Percentiles rank a stretch among this genome's conserved stretches.
These are phyloP conservation scores for Neurospora sp. DNA, from an alignment of 495 filamentous ascomycete species.

Conservation along the genomic window DNA sequence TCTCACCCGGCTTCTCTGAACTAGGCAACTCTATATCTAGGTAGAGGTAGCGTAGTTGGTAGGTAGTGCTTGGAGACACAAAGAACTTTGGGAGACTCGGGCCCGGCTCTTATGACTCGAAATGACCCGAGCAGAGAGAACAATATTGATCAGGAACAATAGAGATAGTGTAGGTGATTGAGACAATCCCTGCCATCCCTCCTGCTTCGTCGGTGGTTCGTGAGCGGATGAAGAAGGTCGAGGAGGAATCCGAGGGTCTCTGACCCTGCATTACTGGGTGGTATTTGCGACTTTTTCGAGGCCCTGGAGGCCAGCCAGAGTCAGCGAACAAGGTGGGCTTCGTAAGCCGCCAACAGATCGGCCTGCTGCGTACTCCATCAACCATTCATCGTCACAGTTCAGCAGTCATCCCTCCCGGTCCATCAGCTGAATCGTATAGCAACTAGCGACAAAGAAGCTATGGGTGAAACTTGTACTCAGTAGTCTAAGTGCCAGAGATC, in stretches of 20 bases:
- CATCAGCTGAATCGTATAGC: background rate
- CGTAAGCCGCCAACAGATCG: background rate
- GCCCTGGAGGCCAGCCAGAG: background rate
- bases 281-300: background rate
- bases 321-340: background rate
- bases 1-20: background rate
- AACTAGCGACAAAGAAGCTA: background rate
- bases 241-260: too few relatives aligned
- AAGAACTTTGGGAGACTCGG: background rate
- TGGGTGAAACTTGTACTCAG: background rate
- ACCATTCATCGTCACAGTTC: background rate
- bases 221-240: too few relatives aligned
- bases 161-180: background rate
- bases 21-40: background rate
- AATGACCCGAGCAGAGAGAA: background rate
- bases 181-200: too few relatives aligned
- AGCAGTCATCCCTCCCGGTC: background rate
- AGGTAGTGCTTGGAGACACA: background rate
- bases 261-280: background rate
- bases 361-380: background rate
- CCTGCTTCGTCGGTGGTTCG: too few relatives aligned
- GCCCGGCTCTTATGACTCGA: background rate
- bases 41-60: background rate
- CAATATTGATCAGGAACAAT: background rate
- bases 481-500: background rate